These are phyloP conservation scores for Tolypocladium ovalisporum DNA, from an alignment of 2,329 filamentous ascomycete genomes.

Conservation along the genomic window DNA sequence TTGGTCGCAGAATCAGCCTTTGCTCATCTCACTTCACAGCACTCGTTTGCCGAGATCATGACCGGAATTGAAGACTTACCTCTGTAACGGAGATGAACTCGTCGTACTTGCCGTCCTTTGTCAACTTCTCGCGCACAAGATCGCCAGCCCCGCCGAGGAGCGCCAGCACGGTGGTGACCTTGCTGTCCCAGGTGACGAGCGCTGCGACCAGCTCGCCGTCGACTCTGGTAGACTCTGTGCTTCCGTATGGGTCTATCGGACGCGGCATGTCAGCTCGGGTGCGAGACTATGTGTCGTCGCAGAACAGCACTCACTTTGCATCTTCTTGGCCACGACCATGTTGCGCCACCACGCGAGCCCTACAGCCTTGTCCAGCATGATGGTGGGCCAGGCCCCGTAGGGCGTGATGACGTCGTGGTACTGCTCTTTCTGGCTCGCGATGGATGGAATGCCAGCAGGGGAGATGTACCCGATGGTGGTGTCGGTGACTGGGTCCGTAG, in stretches of 20 bases:
- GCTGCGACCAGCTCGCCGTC: constrained; percentile 27
- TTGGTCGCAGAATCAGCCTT: not conserved
- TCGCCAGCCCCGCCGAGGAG: constrained; percentile 26
- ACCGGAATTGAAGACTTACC: constrained; percentile 4
- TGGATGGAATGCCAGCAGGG: constrained; percentile 26
- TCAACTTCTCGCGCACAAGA: constrained; percentile 25
- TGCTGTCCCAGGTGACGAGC: constrained; percentile 32
- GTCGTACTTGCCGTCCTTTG: constrained; percentile 23
- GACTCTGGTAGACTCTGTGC: constrained; percentile 26
- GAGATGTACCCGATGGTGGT: constrained; percentile 29
- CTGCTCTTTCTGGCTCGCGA: constrained; percentile 26
- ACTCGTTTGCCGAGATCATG: not conserved
- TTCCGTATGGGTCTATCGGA: constrained; percentile 24
- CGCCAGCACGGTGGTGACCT: constrained; percentile 27
- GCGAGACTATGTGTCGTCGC: not conserved
- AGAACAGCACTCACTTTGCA: constrained; percentile 24
- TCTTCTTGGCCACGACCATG: constrained; percentile 28
- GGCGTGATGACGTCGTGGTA: constrained; percentile 30
- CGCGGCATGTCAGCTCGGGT: not conserved
- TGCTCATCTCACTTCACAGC: not conserved
- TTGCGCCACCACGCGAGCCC: constrained; percentile 31
- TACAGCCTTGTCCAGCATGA: constrained; percentile 24
- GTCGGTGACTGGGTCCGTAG: constrained; percentile 22
- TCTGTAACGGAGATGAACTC: constrained; percentile 21
- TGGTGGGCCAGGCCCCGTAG: constrained; percentile 25